Evolutionary conservation across 164 flowering plant species (phyloP), one percentile per base, ranked within the genome.

Genomic region (Pachysandra terminalis): DNA sequence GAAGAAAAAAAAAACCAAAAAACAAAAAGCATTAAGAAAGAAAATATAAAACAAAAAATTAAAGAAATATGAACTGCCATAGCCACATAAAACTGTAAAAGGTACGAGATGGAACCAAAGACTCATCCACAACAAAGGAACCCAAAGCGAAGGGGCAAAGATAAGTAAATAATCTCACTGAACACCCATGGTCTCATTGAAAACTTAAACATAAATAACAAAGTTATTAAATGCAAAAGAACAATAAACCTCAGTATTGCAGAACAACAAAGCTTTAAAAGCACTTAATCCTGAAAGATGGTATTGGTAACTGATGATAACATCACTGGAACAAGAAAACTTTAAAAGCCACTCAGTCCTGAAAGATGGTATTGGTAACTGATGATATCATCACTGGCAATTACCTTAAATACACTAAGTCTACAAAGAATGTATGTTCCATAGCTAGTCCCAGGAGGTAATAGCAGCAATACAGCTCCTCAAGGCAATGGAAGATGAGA

Each of bases 81-180:
- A n/a, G n/a, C n/a, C n/a, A n/a, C n/a, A n/a, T n/a, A n/a, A n/a
- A 37, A 61, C 51, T 28, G 62, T 13, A 54, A 66, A 51, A 1
- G 56, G 56, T 53, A 55, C 10, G 55, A 19, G 16, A 22, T 17
- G 28, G 35, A 49, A 48, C 25, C 68, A 56, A 67, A 70, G 27
- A 7, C 24, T n/a, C n/a, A n/a, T n/a, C n/a, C n/a, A n/a, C n/a
- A n/a, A n/a, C n/a, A n/a, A n/a, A n/a, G n/a, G n/a, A n/a, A n/a
- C n/a, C n/a, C n/a, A n/a, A n/a, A n/a, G n/a, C n/a, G n/a, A n/a
- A n/a, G n/a, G n/a, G n/a, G n/a, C n/a, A n/a, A n/a, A n/a, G n/a
- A n/a, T n/a, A n/a, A n/a, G n/a, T n/a, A n/a, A n/a, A n/a, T n/a
- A n/a, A n/a, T n/a, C n/a, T n/a, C n/a, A n/a, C n/a, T n/a, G n/a